phyloP scores from a whole-genome alignment of 495 filamentous ascomycete species.

The Hyaloscypha bicolor region DNA sequence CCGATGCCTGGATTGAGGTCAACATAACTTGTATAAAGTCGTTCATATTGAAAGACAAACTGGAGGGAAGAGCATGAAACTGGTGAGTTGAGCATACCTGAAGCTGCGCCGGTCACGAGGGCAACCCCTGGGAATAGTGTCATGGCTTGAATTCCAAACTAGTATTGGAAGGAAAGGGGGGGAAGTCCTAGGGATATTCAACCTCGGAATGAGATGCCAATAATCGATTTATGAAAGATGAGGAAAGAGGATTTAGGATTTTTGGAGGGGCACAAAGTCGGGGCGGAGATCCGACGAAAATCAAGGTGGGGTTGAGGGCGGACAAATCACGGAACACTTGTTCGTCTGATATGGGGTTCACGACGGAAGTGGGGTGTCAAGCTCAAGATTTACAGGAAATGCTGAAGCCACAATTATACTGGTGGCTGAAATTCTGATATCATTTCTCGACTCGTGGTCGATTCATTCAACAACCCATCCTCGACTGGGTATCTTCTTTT shows the following conservation, averaged over 20 bases:
- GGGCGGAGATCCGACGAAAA: not conserved
- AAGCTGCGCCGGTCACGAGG: slow-evolving; percentile 33
- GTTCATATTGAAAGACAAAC: not conserved
- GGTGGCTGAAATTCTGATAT: not conserved
- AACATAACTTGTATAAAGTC: too few species aligned
- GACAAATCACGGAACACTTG: not conserved
- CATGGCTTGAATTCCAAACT: not conserved
- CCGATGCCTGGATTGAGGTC: slow-evolving; percentile 48
- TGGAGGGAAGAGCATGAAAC: not conserved
- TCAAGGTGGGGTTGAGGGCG: not conserved
- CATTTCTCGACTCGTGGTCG: not conserved
- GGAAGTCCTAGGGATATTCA: too few species aligned
- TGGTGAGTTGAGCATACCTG: slow-evolving; percentile 13
- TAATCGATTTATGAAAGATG: too few species aligned
- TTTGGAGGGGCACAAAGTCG: not conserved
- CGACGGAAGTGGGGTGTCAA: not conserved
- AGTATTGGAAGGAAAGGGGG: too few species aligned
- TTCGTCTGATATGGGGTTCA: not conserved
- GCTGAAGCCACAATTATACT: not conserved
- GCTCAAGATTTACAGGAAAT: not conserved
- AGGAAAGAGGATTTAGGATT: too few species aligned
- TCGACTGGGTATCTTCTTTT: slow-evolving; percentile 68
- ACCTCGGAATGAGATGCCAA: too few species aligned
- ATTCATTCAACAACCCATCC: slow-evolving; percentile 77
- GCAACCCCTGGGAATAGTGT: slow-evolving; percentile 31